Conservation (phyloP, 768 basidiomycete genomes). For the Symmetrospora coprosmae region DNA sequence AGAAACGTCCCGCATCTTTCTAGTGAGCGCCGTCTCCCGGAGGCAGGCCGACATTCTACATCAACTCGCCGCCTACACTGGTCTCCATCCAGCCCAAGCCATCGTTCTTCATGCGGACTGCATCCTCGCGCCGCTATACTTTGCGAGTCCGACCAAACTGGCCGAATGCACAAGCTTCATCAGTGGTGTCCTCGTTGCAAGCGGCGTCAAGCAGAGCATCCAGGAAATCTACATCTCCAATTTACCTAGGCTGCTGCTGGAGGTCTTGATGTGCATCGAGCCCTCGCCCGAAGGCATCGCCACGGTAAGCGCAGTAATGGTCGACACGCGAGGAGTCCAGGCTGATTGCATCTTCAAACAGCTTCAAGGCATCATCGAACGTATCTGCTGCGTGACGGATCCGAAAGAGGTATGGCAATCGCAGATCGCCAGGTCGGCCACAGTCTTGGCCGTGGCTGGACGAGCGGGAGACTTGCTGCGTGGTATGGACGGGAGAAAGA, state of each 20-base stretch:
- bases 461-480: constrained; percentile 5
- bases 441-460: constrained; percentile 4
- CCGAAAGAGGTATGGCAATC: too few relatives aligned
- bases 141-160: background rate
- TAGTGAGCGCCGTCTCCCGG: background rate
- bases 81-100: background rate
- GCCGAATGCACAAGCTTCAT: constrained; percentile 2
- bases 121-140: constrained; percentile 13
- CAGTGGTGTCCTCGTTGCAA: background rate
- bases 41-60: background rate
- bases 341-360: too few relatives aligned
- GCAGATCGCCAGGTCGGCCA: too few relatives aligned
- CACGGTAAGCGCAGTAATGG: background rate
- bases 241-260: constrained; percentile 4
- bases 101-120: constrained; percentile 12
- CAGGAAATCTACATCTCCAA: background rate
- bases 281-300: background rate
- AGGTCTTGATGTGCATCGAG: constrained; percentile 1
- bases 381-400: too few relatives aligned
- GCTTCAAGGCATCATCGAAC: too few relatives aligned
- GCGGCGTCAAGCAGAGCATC: background rate
- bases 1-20: background rate
- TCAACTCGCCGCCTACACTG: background rate
- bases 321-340: too few relatives aligned
- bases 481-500: constrained; percentile 17